A percentile compares a stretch with the other conserved stretches of the same genome.
phyloP scores from a whole-genome alignment of 768 basidiomycete genomes.

The Tremella yokohamensis region DNA sequence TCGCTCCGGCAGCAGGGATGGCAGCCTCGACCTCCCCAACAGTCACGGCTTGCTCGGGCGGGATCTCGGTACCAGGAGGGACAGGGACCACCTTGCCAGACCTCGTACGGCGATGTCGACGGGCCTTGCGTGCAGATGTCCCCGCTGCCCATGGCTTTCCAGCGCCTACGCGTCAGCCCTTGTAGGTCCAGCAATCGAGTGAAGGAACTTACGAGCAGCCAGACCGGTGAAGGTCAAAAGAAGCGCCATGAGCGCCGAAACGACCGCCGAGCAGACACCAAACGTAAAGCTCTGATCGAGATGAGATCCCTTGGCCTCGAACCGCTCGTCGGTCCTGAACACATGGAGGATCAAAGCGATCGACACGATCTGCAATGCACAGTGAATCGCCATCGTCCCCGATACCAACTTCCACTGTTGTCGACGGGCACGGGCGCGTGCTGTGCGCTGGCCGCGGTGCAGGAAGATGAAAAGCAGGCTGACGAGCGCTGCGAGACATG shows the following conservation, averaged over 20 bases:
- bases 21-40: constrained; percentile 41
- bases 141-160: constrained; percentile 50
- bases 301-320: constrained; percentile 34
- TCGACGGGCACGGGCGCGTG: constrained; percentile 40
- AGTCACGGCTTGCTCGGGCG: constrained; percentile 36
- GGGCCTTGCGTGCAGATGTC: constrained; percentile 37
- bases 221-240: constrained; percentile 45
- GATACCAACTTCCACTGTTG: constrained; percentile 50
- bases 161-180: constrained; percentile 23
- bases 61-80: constrained; percentile 36
- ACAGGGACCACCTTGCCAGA: constrained; percentile 45
- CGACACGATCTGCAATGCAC: constrained; percentile 39
- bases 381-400: constrained; percentile 47
- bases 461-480: constrained; percentile 47
- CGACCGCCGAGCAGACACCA: constrained; percentile 41
- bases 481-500: constrained; percentile 42
- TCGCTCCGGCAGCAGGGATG: background rate
- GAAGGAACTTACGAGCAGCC: constrained; percentile 39
- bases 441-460: constrained; percentile 41
- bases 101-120: constrained; percentile 44
- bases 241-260: constrained; percentile 34
- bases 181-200: background rate
- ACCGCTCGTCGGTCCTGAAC: constrained; percentile 46
- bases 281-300: constrained; percentile 42
- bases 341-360: constrained; percentile 46